Percentiles rank a stretch among this genome's conserved stretches.
Conservation (phyloP, 2,329 filamentous ascomycete genomes). For the Aureobasidium pullulans region DNA sequence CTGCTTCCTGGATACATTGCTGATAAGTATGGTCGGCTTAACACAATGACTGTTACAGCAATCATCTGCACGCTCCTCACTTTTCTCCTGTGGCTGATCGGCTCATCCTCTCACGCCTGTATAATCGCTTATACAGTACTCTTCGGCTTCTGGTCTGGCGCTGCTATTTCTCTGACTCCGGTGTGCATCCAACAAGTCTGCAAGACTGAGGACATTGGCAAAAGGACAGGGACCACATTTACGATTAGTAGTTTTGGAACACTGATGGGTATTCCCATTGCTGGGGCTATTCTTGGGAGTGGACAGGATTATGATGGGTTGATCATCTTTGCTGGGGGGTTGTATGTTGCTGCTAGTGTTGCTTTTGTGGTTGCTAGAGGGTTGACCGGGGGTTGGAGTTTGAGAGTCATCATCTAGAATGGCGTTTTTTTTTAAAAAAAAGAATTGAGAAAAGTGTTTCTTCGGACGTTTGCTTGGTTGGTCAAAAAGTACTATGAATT, state of each 20-base stretch:
- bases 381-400: neutral
- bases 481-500: no score
- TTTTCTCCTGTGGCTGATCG: slow-evolving; percentile 21
- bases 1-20: slow-evolving; percentile 27
- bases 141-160: slow-evolving; percentile 24
- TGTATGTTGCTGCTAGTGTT: slow-evolving; percentile 22
- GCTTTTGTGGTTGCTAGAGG: slow-evolving; percentile 18
- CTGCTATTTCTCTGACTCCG: slow-evolving; percentile 26
- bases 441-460: no score
- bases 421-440: no score
- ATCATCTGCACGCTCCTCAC: slow-evolving; percentile 20
- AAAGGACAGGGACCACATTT: slow-evolving; percentile 58
- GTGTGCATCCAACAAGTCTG: slow-evolving; percentile 28
- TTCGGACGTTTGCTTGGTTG: no score
- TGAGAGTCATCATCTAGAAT: neutral
- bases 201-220: slow-evolving; percentile 38
- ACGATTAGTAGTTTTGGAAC: slow-evolving; percentile 56
- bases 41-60: slow-evolving; percentile 23
- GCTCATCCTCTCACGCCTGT: slow-evolving; percentile 15
- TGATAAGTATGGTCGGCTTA: slow-evolving; percentile 29
- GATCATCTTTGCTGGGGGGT: slow-evolving; percentile 21
- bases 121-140: slow-evolving; percentile 23
- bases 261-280: slow-evolving; percentile 61
- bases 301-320: slow-evolving; percentile 25
- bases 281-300: slow-evolving; percentile 44